Evolutionary conservation across 805 yeast species (phyloP), one percentile per base, ranked within the genome.

Genomic region (Candida incommunis): DNA sequence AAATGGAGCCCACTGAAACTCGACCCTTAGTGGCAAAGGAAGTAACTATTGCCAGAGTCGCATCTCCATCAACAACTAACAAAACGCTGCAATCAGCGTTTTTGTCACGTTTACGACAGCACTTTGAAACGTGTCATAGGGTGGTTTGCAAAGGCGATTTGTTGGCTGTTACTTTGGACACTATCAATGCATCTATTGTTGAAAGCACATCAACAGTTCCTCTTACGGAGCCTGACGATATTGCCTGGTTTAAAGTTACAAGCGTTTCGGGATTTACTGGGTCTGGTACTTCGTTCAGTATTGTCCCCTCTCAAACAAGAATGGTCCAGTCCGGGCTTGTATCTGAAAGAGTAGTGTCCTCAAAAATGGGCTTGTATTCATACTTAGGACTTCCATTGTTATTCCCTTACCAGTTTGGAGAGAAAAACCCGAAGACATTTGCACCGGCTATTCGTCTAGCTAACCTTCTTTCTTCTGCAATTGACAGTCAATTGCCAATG

Each of bases 201-300:
- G 45, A 50, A n/a, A 51, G 37, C 16, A 48, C 46, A 26, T 61
- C 46, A 11, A 51, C 51, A 48, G 63, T 69, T 3, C 62, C 75
- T 2, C 86, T 87, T 0, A 61, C 65, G 2, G 85, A 68, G 21
- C 77, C 83, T 1, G 85, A 87, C 57, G 67, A 75, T 0, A 72
- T 88, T 18, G 94, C 87, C 0, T 90, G 96, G 96, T 90, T 87
- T 61, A 75, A 74, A 51, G 73, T 90, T 1, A 68, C 74, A 2
- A 80, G 73, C 4, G 65, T 78, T 3, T 43, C 40, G 2, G 50
- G 56, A 7, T 41, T 45, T 16, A 43, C 42, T 3, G 35, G 40
- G 5, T 57, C 18, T 31, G 37, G 18, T 11, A 4, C 20, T 16
- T 31, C 58, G 53, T 81, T 64, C 52, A 57, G 78, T 0, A 72